Evolutionary conservation across 2,329 filamentous ascomycete species (phyloP), one percentile per base, ranked within the genome.

Genomic region (Ploettnerulaceae sp.): DNA sequence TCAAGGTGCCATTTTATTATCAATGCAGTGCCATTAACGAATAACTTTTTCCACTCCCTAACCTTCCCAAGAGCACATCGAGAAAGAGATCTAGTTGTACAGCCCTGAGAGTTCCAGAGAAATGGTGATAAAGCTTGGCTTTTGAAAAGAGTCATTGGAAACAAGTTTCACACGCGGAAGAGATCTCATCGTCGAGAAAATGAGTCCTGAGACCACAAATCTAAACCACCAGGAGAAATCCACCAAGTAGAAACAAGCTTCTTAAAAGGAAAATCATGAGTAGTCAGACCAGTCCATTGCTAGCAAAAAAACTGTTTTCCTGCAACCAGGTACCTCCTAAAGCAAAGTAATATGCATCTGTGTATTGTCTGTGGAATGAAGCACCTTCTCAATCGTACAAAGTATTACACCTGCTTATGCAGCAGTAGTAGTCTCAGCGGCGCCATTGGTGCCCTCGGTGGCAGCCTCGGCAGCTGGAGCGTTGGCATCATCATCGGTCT

Each of bases 401-500:
- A 45, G 43, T 58, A 50, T 49, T 61, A 59, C 58, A 61, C 34
- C 64, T 53, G 63, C 62, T 52, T 65, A 66, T 44, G 67, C 62
- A 58, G 67, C 60, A 47, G 67, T 61, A 56, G 67, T 60, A 43
- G 75, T 69, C 59, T 69, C 60, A 46, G 62, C 59, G 21, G 65
- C 54, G 54, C 71, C 71, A 62, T 76, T 84, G 64, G 86, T 95
- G 88, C 57, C 82, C 50, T 59, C 57, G 49, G 57, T 52, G 52
- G 56, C 56, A 50, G 57, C 58, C 48, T 62, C 61, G 37, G 57
- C 51, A 47, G 61, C 71, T 55, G 71, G 73, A 48, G 72, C 69
- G 60, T 76, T 84, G 64, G 86, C 81, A 67, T 96, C 91, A 72
- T 96, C 91, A 57, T 84, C 80, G 51, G 80, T 83, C 85, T 97